Evolutionary conservation across 148 eudicot species (phyloP).

Genomic region (Linanthus parryae): DNA sequence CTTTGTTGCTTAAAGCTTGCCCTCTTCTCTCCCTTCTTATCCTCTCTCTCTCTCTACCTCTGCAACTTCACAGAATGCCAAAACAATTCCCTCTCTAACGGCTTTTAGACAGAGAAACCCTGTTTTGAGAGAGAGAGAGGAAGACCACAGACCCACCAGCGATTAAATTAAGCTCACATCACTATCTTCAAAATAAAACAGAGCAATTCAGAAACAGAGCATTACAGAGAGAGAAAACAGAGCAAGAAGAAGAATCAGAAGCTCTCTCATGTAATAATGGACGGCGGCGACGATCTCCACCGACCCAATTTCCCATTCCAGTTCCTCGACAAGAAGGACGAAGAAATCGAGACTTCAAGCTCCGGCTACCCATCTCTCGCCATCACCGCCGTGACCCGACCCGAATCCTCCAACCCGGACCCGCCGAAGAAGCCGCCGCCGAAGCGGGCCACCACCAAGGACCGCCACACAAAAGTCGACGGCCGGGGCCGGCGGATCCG

Average conservation of each 20-base stretch:
- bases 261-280: slow-evolving; percentile 29
- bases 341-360: slow-evolving; percentile 18
- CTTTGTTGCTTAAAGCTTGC: slow-evolving; percentile 14
- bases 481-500: slow-evolving; percentile 97
- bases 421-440: slow-evolving; percentile 54
- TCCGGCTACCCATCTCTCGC: slow-evolving; percentile 46
- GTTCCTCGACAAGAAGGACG: slow-evolving; percentile 72
- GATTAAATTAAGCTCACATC: slow-evolving; percentile 15
- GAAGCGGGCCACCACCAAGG: slow-evolving; percentile 78
- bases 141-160: slow-evolving; percentile 16
- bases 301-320: slow-evolving; percentile 87
- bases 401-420: slow-evolving; percentile 18
- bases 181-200: neutral
- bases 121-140: slow-evolving; percentile 8
- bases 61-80: neutral
- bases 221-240: neutral
- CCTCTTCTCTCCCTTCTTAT: slow-evolving; percentile 3
- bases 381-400: slow-evolving; percentile 27
- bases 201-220: neutral
- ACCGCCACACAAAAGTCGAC: slow-evolving; percentile 94
- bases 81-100: neutral
- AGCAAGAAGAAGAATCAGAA: neutral
- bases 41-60: neutral
- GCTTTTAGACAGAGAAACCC: neutral
- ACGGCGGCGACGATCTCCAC: slow-evolving; percentile 42